A percentile compares a stretch with the other conserved stretches of the same genome.
Evolutionary conservation across 2,329 filamentous ascomycete species (phyloP).

Genomic region (Thermothelomyces thermophilus): DNA sequence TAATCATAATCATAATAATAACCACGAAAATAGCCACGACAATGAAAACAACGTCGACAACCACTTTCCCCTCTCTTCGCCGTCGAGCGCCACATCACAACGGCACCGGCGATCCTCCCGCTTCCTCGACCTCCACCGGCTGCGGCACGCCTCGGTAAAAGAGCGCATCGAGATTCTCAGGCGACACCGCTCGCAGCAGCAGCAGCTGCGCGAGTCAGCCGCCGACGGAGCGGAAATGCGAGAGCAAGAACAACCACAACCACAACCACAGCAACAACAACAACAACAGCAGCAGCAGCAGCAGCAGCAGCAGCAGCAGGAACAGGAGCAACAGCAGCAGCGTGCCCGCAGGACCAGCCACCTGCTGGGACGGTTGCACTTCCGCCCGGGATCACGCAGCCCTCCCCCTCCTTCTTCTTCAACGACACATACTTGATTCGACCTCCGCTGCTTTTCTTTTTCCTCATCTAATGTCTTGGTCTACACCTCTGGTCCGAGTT

Average conservation of each 20-base stretch:
- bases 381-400: conserved; percentile 12
- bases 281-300: conserved; percentile 13
- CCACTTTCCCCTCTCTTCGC: too few species aligned
- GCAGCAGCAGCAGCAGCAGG: conserved; percentile 28
- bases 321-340: conserved; percentile 31
- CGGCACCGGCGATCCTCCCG: conserved; percentile 41
- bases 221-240: conserved; percentile 26
- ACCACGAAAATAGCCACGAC: too few species aligned
- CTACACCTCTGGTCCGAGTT: too few species aligned
- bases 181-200: conserved; percentile 40
- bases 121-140: conserved; percentile 49
- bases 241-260: conserved; percentile 17
- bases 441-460: too few species aligned
- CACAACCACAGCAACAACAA: conserved; percentile 30
- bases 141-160: conserved; percentile 51
- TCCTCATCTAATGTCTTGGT: too few species aligned
- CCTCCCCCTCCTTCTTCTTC: background rate
- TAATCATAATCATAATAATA: too few species aligned
- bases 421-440: too few species aligned
- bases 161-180: conserved; percentile 57
- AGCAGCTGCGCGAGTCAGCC: conserved; percentile 24
- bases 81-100: conserved; percentile 15
- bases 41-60: too few species aligned
- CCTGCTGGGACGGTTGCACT: conserved; percentile 44
- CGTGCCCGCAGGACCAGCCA: conserved; percentile 39